Evolutionary conservation across 2,329 filamentous ascomycete species (phyloP).

Genomic region (Talaromyces sp.): DNA sequence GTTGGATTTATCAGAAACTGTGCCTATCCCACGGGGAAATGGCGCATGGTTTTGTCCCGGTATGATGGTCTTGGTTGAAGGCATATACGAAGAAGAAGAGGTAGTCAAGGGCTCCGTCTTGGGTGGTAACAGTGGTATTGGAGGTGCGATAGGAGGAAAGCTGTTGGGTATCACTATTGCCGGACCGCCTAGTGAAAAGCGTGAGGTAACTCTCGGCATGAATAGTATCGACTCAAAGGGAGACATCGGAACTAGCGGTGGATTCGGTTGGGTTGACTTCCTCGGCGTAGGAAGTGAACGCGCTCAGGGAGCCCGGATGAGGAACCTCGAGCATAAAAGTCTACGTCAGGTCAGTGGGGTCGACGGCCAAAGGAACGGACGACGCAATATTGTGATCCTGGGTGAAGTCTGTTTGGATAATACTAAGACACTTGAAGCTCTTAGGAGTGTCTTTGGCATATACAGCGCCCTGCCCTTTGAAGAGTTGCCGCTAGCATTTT

Average conservation of each 20-base stretch:
- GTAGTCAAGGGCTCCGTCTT: slow-evolving; percentile 64
- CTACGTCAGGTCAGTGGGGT: slow-evolving; percentile 42
- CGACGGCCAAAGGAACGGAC: slow-evolving; percentile 33
- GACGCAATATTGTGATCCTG: slow-evolving; percentile 66
- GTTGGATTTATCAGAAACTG: slow-evolving; percentile 77
- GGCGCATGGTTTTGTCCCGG: slow-evolving; percentile 91
- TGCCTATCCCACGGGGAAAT: slow-evolving; percentile 71
- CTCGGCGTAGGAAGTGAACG: slow-evolving; percentile 87
- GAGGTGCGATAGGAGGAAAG: slow-evolving; percentile 85
- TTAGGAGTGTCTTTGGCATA: slow-evolving; percentile 72
- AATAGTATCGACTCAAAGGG: slow-evolving; percentile 46
- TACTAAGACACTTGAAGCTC: slow-evolving; percentile 74
- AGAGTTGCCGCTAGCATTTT: slow-evolving; percentile 71
- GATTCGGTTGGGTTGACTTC: slow-evolving; percentile 97
- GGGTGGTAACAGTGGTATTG: slow-evolving; percentile 76
- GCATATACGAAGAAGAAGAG: slow-evolving; percentile 94
- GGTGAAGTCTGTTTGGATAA: slow-evolving; percentile 85
- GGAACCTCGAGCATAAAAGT: slow-evolving; percentile 70
- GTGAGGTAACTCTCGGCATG: slow-evolving; percentile 74
- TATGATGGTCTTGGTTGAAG: slow-evolving; percentile 93
- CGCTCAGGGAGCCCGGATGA: slow-evolving; percentile 78
- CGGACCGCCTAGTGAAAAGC: slow-evolving; percentile 84
- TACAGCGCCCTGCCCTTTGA: slow-evolving; percentile 68
- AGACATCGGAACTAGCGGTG: slow-evolving; percentile 60
- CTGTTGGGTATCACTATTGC: slow-evolving; percentile 90